These are phyloP conservation scores for Colletotrichum lentis DNA, from an alignment of 2,329 filamentous ascomycete genomes.

Conservation along the genomic window DNA sequence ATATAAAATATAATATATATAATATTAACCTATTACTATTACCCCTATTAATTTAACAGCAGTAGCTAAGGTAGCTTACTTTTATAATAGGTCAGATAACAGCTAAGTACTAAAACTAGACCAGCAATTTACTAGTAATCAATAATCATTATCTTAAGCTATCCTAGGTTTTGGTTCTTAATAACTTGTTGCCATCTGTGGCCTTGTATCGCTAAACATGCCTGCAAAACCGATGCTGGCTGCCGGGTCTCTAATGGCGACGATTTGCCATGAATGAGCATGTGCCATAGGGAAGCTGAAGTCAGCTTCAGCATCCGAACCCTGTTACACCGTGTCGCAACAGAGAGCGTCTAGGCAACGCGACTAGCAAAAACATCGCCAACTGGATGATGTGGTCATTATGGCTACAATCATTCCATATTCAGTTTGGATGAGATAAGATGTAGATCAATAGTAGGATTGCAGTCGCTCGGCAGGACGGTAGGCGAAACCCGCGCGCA, in stretches of 20 bases:
- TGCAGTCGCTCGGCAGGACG: neutral
- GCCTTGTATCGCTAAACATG: neutral
- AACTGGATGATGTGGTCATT: neutral
- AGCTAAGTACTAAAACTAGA: too few relatives aligned
- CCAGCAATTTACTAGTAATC: too few relatives aligned
- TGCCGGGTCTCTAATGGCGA: neutral
- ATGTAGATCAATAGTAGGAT: neutral
- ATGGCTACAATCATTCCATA: neutral
- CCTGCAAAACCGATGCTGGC: neutral
- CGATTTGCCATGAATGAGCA: neutral
- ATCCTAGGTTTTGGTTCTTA: neutral
- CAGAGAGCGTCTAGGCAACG: neutral
- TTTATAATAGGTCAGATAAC: too few relatives aligned
- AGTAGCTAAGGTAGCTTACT: too few relatives aligned
- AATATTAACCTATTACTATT: too few relatives aligned
- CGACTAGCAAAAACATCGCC: neutral
- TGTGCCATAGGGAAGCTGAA: neutral
- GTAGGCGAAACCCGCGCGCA: neutral
- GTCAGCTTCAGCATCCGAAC: conserved; percentile 2
- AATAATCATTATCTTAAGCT: too few relatives aligned
- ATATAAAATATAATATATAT: too few relatives aligned
- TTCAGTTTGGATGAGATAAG: neutral
- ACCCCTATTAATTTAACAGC: too few relatives aligned
- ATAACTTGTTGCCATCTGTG: neutral
- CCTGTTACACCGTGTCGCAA: neutral